Evolutionary conservation across 2,329 filamentous ascomycete genomes (phyloP).

Genomic region (Cercospora sesami): DNA sequence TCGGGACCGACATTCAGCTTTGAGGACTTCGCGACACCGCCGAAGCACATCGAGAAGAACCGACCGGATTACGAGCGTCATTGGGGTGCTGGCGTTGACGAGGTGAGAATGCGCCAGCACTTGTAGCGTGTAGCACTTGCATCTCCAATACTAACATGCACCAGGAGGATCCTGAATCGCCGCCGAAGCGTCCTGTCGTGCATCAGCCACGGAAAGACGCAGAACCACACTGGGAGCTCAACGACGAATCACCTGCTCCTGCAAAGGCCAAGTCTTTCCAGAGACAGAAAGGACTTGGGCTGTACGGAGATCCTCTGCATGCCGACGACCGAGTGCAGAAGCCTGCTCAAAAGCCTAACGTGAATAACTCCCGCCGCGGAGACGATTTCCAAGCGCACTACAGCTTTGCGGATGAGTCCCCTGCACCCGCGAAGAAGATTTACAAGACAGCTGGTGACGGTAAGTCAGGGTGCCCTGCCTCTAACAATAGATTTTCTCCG

Average conservation of each 20-base stretch:
- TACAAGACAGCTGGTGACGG: constrained; percentile 46
- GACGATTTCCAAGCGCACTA: constrained; percentile 81
- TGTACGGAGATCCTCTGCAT: constrained; percentile 73
- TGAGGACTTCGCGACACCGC: constrained; percentile 80
- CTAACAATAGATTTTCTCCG: background rate
- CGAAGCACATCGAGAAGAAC: constrained; percentile 67
- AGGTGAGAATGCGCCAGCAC: constrained; percentile 43
- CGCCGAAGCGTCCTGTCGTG: constrained; percentile 59
- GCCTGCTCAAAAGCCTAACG: constrained; percentile 63
- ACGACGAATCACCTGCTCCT: constrained; percentile 65
- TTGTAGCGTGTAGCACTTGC: constrained; percentile 21
- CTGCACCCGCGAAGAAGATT: constrained; percentile 47
- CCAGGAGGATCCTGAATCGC: constrained; percentile 59
- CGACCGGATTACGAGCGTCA: constrained; percentile 72
- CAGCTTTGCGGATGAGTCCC: constrained; percentile 64
- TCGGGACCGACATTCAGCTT: constrained; percentile 77
- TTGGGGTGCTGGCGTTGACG: constrained; percentile 72
- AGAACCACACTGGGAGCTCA: constrained; percentile 79
- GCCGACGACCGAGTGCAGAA: constrained; percentile 41
- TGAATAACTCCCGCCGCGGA: constrained; percentile 69
- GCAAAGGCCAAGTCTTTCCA: constrained; percentile 38
- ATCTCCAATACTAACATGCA: constrained; percentile 9
- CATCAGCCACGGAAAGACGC: constrained; percentile 74
- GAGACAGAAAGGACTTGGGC: constrained; percentile 65
- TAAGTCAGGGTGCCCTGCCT: background rate